Base-by-base conservation (phyloP, 1,284 basidiomycete species). In the Cutaneotrichosporon sp. region DNA sequence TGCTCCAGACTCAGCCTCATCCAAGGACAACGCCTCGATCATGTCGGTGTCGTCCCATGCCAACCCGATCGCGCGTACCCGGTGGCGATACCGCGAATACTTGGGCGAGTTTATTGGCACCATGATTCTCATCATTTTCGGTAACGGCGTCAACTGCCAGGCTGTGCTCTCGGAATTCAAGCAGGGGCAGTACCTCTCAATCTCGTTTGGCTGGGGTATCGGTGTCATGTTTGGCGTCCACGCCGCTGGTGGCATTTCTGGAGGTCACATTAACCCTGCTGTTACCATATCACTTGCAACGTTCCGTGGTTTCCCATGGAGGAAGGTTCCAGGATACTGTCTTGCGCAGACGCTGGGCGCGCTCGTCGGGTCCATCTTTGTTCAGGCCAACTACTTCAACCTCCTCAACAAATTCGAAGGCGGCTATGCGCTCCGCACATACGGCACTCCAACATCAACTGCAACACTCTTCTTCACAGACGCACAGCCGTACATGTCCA, bases 241-340 rank as follows among this genome's bases (percentile, higher is more conserved):
- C 34, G 43, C 34, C 9, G 34, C 26, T 20, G 54, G 54, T 18
- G 54, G 54, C 10, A 39, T 48, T 18, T 60, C 57, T 4, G 66
- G 66, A n/a, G 66, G 52, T 1, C 66, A 68, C 47, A 49, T 62
- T 22, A 68, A 68, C 26, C 66, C 66, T 0, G 57, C 60, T 0
- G 56, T 68, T 0, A 65, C 66, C 0, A 33, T 68, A 20, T 30
- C 56, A 4, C 35, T 61, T 18, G 63, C 63, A 2, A 21, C 49
- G 18, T 65, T 60, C 45, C 49, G 62, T n/a, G 55, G 58, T 13
- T 70, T 71, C 52, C 68, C 69, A 2, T 70, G 68, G 69, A 40
- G 53, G 13, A 70, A 68, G 50, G 64, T 62, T 0, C 68, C 68
- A 0, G 61, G 60, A 0, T 71, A 70, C 56, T 26, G 54, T 14